Evolutionary conservation across 305 asterid species (phyloP).

Genomic region (Fraxinus latifolia): DNA sequence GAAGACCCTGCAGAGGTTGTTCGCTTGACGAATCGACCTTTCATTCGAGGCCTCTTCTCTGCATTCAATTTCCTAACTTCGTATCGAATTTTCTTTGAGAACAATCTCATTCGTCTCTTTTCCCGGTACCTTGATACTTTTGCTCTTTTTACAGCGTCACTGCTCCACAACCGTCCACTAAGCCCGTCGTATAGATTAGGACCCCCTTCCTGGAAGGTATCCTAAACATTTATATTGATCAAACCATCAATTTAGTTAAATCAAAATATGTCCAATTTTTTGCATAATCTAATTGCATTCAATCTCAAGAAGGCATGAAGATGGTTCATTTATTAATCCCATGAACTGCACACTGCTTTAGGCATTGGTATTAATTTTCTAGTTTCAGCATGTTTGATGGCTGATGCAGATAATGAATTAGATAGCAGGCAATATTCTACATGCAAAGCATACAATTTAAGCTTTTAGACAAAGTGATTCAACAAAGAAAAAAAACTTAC

Average conservation of each 20-base stretch:
- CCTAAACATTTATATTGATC: constrained; percentile 26
- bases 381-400: not conserved
- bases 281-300: not conserved
- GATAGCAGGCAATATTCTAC: not conserved
- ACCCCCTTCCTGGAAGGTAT: constrained; percentile 19
- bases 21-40: constrained; percentile 74
- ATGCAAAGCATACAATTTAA: not conserved
- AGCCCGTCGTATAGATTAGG: constrained; percentile 19
- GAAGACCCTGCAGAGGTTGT: constrained; percentile 29
- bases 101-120: constrained; percentile 63
- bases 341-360: not conserved
- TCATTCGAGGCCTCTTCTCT: constrained; percentile 72
- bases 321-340: not conserved
- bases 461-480: not conserved
- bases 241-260: not conserved
- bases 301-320: not conserved
- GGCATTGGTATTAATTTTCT: not conserved
- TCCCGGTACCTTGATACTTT: constrained; percentile 61
- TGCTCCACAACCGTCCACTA: constrained; percentile 22
- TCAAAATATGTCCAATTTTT: not conserved
- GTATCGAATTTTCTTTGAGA: constrained; percentile 69
- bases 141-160: constrained; percentile 53
- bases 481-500: constrained; percentile 24
- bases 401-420: not conserved
- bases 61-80: constrained; percentile 76